Conservation (phyloP, 495 filamentous ascomycete species). For the Aspergillus egyptiacus region DNA sequence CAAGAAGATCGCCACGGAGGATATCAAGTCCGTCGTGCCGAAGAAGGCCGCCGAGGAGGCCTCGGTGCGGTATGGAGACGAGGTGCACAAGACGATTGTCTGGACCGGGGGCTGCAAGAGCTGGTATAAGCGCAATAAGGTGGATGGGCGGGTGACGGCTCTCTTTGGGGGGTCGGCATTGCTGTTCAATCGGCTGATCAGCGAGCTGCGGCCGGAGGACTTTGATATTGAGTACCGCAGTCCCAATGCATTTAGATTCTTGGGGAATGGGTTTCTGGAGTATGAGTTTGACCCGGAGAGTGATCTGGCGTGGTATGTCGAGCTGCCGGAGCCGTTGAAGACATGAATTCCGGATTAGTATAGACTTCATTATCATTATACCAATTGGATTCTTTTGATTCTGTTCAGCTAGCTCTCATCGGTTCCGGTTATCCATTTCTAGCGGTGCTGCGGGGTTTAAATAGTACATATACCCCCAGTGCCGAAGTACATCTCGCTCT, state of each 20-base stretch:
- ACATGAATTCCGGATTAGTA: neutral
- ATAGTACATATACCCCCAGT: neutral
- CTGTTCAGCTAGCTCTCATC: neutral
- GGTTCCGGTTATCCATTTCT: conserved; percentile 7
- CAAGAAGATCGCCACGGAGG: conserved; percentile 39
- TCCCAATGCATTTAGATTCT: conserved; percentile 42
- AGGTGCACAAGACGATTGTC: conserved; percentile 40
- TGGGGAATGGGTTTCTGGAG: conserved; percentile 43
- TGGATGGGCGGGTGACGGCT: conserved; percentile 38
- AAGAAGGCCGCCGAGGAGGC: conserved; percentile 37
- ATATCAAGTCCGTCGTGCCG: conserved; percentile 40
- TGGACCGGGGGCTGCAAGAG: conserved; percentile 42
- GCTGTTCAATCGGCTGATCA: conserved; percentile 45
- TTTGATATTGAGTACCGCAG: conserved; percentile 42
- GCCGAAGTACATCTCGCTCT: neutral
- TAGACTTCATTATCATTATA: neutral
- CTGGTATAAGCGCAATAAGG: conserved; percentile 43
- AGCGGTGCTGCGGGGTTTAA: neutral
- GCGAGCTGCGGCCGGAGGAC: conserved; percentile 43
- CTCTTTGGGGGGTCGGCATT: conserved; percentile 41
- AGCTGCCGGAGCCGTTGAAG: conserved; percentile 18
- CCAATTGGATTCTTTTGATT: neutral
- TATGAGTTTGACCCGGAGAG: conserved; percentile 21
- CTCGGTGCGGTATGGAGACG: conserved; percentile 36
- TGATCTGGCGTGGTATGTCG: conserved; percentile 27